A percentile compares a stretch with the other conserved stretches of the same genome.
Evolutionary conservation across 2,329 filamentous ascomycete species (phyloP).

Genomic region (Meredithiella fracta): DNA sequence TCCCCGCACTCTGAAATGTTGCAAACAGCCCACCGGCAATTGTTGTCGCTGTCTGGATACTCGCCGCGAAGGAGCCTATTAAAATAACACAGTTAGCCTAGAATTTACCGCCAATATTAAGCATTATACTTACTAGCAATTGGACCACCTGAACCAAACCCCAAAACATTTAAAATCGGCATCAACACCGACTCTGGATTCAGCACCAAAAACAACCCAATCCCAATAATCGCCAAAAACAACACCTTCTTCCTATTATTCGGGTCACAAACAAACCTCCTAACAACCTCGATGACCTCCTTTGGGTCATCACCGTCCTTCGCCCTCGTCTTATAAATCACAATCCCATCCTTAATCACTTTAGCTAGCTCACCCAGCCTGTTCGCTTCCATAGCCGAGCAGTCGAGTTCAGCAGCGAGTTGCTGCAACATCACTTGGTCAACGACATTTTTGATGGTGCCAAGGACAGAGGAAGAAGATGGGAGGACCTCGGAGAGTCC

Average conservation of each 20-base stretch:
- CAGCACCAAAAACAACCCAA: not conserved
- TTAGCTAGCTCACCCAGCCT: not conserved
- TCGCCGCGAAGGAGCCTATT: slow-evolving; percentile 1
- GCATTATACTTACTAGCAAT: not conserved
- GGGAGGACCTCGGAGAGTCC: too few relatives aligned
- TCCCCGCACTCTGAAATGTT: slow-evolving; percentile 9
- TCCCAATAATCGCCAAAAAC: not conserved
- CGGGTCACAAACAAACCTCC: not conserved
- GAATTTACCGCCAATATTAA: not conserved
- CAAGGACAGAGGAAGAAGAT: too few relatives aligned
- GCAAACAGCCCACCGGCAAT: slow-evolving; percentile 4
- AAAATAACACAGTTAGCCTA: not conserved
- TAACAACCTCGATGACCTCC: not conserved
- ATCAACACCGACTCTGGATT: not conserved
- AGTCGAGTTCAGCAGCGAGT: too few relatives aligned
- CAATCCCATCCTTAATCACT: not conserved
- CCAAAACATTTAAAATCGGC: not conserved
- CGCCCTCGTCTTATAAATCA: not conserved
- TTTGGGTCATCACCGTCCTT: not conserved
- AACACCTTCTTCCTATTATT: not conserved
- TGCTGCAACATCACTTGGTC: too few relatives aligned
- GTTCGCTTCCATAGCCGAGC: not conserved
- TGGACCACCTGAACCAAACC: not conserved
- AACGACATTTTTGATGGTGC: too few relatives aligned
- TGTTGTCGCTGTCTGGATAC: not conserved